Evolutionary conservation across 768 basidiomycete genomes (phyloP).

Genomic region (Russula brevipes): DNA sequence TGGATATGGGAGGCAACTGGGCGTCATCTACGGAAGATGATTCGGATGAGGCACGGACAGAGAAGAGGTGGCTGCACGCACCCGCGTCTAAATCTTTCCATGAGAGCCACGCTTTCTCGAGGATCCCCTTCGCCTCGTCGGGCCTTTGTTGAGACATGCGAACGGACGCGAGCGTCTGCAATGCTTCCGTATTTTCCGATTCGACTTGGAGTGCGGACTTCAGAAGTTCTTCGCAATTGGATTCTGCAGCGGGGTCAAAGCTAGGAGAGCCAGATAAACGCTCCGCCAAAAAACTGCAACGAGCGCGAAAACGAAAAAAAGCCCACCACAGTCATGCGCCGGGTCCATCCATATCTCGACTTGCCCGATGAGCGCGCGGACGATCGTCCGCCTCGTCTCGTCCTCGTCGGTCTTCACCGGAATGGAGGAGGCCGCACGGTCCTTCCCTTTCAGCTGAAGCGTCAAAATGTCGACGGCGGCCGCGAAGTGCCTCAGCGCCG

Average conservation of each 20-base stretch:
- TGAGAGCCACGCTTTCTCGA: slow-evolving; percentile 60
- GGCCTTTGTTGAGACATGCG: slow-evolving; percentile 82
- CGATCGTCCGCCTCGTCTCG: slow-evolving; percentile 61
- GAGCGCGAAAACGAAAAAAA: neutral
- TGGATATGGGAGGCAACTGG: slow-evolving; percentile 63
- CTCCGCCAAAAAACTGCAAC: neutral
- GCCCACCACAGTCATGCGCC: slow-evolving; percentile 77
- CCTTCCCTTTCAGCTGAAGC: slow-evolving; percentile 71
- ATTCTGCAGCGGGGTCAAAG: slow-evolving; percentile 76
- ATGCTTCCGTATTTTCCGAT: slow-evolving; percentile 70
- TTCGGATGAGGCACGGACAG: neutral
- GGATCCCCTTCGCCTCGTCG: slow-evolving; percentile 70
- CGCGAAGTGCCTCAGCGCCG: slow-evolving; percentile 71
- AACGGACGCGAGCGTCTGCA: slow-evolving; percentile 78
- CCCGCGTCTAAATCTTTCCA: slow-evolving; percentile 67
- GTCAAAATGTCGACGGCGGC: slow-evolving; percentile 70
- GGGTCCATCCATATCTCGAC: slow-evolving; percentile 98
- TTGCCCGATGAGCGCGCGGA: slow-evolving; percentile 79
- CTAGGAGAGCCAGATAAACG: slow-evolving; percentile 37
- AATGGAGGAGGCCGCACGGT: slow-evolving; percentile 40
- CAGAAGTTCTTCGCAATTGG: slow-evolving; percentile 75
- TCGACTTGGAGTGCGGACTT: slow-evolving; percentile 66
- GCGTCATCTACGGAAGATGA: slow-evolving; percentile 48
- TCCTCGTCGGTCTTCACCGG: slow-evolving; percentile 44
- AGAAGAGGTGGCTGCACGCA: slow-evolving; percentile 24